phyloP scores from a whole-genome alignment of 345 rosid genomes.

The Lumnitzera littorea region DNA sequence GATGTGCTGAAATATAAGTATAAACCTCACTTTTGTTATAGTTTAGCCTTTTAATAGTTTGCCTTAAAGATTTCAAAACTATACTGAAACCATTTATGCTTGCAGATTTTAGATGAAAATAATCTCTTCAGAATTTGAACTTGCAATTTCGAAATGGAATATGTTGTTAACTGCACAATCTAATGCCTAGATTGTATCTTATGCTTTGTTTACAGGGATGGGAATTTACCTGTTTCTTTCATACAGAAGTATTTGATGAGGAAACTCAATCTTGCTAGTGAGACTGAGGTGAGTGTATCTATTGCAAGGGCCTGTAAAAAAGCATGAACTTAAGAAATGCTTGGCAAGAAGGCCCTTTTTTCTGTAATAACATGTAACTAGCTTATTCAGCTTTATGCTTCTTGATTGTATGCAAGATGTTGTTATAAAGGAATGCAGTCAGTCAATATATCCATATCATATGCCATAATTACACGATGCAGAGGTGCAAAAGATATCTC shows the following conservation, averaged over 20 bases:
- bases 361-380: not conserved
- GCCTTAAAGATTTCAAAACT: too few species aligned
- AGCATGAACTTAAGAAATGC: not conserved
- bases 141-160: not conserved
- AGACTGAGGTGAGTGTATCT: constrained; percentile 54
- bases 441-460: too few species aligned
- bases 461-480: too few species aligned
- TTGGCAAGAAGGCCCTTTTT: not conserved
- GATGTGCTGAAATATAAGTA: too few species aligned
- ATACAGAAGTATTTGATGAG: constrained; percentile 75
- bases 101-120: too few species aligned
- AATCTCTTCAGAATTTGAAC: too few species aligned
- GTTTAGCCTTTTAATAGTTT: too few species aligned
- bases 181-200: not conserved
- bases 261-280: constrained; percentile 65
- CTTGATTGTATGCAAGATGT: too few species aligned
- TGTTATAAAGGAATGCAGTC: too few species aligned
- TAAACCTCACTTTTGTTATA: too few species aligned
- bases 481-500: too few species aligned
- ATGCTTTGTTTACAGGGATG: constrained; percentile 49
- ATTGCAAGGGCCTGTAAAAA: not conserved
- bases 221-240: constrained; percentile 59
- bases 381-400: not conserved
- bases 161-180: not conserved
- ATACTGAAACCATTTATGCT: too few species aligned